Base-by-base conservation (phyloP, 2,329 filamentous ascomycete genomes). In the Colletotrichum plurivorum region DNA sequence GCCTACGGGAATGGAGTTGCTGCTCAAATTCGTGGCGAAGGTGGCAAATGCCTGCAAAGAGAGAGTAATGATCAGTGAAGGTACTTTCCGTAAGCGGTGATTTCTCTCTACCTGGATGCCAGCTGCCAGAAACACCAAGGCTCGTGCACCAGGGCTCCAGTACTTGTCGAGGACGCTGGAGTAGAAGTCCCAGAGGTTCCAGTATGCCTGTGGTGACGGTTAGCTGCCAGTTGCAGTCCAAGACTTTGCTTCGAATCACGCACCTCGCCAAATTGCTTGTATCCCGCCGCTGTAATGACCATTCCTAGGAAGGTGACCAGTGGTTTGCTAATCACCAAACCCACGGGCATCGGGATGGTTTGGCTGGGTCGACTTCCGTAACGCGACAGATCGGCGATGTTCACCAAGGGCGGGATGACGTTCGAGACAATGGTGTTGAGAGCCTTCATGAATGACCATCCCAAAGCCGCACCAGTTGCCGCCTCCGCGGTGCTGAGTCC, bases 161-260 rank as follows among this genome's bases (percentile, higher is more conserved):
- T 66, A 66, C 16, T 51, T 46, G 48, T 61, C 56, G 13, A 66
- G 56, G 15, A 66, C 48, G 18, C 45, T 43, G 10, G 27, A 45
- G 13, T 63, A 63, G 12, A 68, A 60, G 48, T 66, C 63, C 63
- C 63, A 66, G 5, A 66, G n/a, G 48, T 66, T 66, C 63, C 63
- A 66, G 49, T 61, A 52, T 3, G 48, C 48, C 45, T 59, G n/a
- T 1, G 0, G 22, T 4, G 10, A 18, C 27, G 27, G 27, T 31
- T 8, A 41, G 1, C 31, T 13, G n/a, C 2, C 22, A 4, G 18
- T 12, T 12, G 18, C 27, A 5, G 2, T 18, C 18, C 12, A 41
- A 3, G 12, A 2, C 0, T 16, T 39, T 27, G 20, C 20, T 56
- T 0, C 2, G n/a, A 49, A 49, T 45, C 13, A 48, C 25, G 18